A percentile compares a stretch with the other conserved stretches of the same genome.
Evolutionary conservation across 805 yeast genomes (phyloP).

Genomic region (Schwanniomyces pseudopolymorphus): DNA sequence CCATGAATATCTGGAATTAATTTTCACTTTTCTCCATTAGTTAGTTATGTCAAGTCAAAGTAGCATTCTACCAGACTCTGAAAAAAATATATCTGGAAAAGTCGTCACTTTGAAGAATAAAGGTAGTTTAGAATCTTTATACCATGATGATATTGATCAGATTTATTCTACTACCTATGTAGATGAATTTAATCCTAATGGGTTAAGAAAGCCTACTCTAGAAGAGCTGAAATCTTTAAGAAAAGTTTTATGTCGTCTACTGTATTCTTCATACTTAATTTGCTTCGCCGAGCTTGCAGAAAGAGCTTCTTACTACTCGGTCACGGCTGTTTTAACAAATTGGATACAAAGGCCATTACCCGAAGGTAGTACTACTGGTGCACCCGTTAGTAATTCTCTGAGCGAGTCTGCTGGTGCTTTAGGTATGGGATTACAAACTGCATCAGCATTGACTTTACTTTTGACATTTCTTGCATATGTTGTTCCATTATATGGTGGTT

Average conservation of each 20-base stretch:
- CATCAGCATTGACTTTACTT: conserved; percentile 48
- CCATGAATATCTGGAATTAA: too few relatives aligned
- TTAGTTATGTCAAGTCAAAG: not conserved
- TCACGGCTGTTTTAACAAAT: conserved; percentile 43
- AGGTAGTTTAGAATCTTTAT: not conserved
- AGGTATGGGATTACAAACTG: conserved; percentile 42
- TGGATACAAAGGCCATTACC: conserved; percentile 56
- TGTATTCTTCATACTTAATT: conserved; percentile 50
- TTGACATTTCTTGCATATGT: conserved; percentile 51
- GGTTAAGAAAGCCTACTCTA: conserved; percentile 35
- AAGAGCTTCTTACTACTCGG: conserved; percentile 55
- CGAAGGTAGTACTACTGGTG: conserved; percentile 46
- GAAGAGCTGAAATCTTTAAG: conserved; percentile 25
- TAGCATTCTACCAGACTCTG: not conserved
- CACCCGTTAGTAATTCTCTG: conserved; percentile 27
- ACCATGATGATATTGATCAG: not conserved
- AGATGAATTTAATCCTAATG: conserved; percentile 37
- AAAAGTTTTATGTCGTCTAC: conserved; percentile 46
- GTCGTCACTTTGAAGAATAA: not conserved
- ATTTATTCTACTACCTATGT: conserved; percentile 17
- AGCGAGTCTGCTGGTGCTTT: conserved; percentile 51
- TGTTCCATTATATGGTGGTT: conserved; percentile 54
- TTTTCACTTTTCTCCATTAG: not conserved
- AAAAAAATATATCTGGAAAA: not conserved
- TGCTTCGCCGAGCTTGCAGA: conserved; percentile 53